Percentiles rank a stretch among this genome's conserved stretches.
These are phyloP conservation scores for Malus orientalis DNA, from an alignment of 306 rosid species.

Conservation along the genomic window DNA sequence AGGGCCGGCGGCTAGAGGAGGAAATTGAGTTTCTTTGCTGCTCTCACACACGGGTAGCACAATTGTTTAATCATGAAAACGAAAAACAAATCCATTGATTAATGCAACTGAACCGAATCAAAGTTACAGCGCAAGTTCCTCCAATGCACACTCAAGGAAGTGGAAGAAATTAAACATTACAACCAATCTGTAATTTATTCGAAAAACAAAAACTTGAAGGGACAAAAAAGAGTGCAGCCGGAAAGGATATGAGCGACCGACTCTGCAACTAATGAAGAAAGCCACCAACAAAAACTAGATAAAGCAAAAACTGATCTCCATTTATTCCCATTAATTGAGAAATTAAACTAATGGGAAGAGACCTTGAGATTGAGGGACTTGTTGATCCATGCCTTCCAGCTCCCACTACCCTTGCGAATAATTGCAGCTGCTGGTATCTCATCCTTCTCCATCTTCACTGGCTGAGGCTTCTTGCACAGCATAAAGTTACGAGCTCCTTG, in stretches of 20 bases:
- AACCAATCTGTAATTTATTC: not conserved
- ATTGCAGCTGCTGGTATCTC: slow-evolving; percentile 2
- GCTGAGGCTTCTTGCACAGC: slow-evolving; percentile 76
- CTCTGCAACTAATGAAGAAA: not conserved
- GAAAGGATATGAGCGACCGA: not conserved
- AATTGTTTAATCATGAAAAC: not conserved
- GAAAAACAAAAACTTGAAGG: not conserved
- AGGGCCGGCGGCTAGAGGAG: too few species aligned
- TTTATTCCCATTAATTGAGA: not conserved
- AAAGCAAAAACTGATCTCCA: not conserved
- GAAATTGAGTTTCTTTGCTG: too few species aligned
- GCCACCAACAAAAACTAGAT: not conserved
- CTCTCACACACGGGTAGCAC: too few species aligned
- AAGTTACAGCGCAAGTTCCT: not conserved
- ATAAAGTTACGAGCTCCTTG: slow-evolving; percentile 73
- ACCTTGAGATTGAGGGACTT: slow-evolving; percentile 65
- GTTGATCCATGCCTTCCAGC: slow-evolving; percentile 86
- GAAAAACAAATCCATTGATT: not conserved
- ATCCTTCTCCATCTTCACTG: slow-evolving; percentile 20
- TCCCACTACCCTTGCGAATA: slow-evolving; percentile 47
- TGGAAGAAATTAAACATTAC: not conserved
- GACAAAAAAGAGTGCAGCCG: not conserved
- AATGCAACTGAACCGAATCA: not conserved
- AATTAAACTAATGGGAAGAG: slow-evolving; percentile 47
- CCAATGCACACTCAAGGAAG: not conserved